Percentiles rank a stretch among this genome's conserved stretches.
Conservation (phyloP, 345 rosid genomes). For the Melastoma malabathricum region DNA sequence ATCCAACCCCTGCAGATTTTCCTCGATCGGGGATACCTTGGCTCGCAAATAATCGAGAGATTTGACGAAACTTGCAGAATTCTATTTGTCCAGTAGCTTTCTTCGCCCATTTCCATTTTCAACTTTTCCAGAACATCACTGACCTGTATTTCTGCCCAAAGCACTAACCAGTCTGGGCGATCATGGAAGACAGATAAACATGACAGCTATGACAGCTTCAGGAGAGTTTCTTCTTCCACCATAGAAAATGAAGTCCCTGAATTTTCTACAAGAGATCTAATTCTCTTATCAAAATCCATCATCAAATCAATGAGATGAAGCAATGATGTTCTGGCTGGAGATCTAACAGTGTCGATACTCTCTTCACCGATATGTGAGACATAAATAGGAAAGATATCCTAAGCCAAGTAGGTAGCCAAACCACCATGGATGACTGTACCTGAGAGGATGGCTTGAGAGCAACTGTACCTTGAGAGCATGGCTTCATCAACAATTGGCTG, state of each 20-base stretch:
- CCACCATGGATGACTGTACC: conserved; percentile 98
- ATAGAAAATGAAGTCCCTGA: conserved; percentile 65
- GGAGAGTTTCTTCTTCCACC: conserved; percentile 51
- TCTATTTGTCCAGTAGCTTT: conserved; percentile 63
- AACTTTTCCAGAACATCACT: conserved; percentile 50
- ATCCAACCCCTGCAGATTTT: conserved; percentile 44
- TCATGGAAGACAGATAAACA: conserved; percentile 77
- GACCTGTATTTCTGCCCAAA: conserved; percentile 84
- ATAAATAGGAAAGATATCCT: conserved; percentile 62
- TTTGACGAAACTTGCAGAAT: conserved; percentile 48
- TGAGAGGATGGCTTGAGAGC: too few species aligned
- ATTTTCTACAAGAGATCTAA: conserved; percentile 58
- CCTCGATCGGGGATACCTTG: conserved; percentile 48
- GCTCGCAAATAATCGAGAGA: conserved; percentile 73
- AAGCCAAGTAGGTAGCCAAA: conserved; percentile 54
- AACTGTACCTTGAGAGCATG: conserved; percentile 76
- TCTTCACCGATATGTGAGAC: conserved; percentile 47
- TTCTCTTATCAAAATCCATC: conserved; percentile 70
- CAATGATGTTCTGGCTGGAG: conserved; percentile 62
- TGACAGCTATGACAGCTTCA: conserved; percentile 70
- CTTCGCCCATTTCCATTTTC: conserved; percentile 40
- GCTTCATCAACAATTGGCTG: conserved; percentile 95
- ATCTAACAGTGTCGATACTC: conserved; percentile 17
- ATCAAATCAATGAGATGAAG: conserved; percentile 86
- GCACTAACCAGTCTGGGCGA: conserved; percentile 80